Conservation (phyloP, 2,329 filamentous ascomycete genomes). For the Claviceps sp. region DNA sequence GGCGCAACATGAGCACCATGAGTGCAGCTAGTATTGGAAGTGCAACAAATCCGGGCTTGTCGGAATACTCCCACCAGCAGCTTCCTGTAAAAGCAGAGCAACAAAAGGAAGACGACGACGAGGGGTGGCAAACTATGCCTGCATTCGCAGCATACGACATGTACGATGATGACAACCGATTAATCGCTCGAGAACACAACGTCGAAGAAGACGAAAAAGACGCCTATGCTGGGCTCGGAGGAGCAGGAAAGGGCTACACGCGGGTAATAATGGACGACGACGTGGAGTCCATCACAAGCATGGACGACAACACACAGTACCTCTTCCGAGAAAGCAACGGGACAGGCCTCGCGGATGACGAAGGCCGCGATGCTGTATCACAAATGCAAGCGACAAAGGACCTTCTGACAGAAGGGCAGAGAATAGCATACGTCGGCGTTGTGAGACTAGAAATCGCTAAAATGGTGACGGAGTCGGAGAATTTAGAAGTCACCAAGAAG, state of each 20-base stretch:
- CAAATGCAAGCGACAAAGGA: constrained; percentile 96
- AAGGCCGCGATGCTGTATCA: constrained; percentile 69
- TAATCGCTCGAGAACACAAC: constrained; percentile 71
- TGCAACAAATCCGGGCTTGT: constrained; percentile 25
- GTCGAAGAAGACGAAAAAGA: constrained; percentile 53
- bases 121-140: constrained; percentile 86
- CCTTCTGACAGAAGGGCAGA: constrained; percentile 84
- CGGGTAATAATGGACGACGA: constrained; percentile 92
- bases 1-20: constrained; percentile 25
- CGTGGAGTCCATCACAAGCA: constrained; percentile 80
- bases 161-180: constrained; percentile 83
- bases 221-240: constrained; percentile 66
- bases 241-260: constrained; percentile 90
- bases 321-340: constrained; percentile 64
- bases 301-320: constrained; percentile 96
- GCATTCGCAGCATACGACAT: constrained; percentile 85
- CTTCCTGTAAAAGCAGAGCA: constrained; percentile 45
- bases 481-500: constrained; percentile 46
- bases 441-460: constrained; percentile 67
- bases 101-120: constrained; percentile 44
- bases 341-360: constrained; percentile 48
- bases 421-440: constrained; percentile 89
- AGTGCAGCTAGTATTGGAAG: constrained; percentile 17
- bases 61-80: constrained; percentile 87
- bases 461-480: constrained; percentile 58